These are phyloP conservation scores for Apophysomyces elegans DNA, from an alignment of 371 early-diverging fungal genomes.

Conservation along the genomic window DNA sequence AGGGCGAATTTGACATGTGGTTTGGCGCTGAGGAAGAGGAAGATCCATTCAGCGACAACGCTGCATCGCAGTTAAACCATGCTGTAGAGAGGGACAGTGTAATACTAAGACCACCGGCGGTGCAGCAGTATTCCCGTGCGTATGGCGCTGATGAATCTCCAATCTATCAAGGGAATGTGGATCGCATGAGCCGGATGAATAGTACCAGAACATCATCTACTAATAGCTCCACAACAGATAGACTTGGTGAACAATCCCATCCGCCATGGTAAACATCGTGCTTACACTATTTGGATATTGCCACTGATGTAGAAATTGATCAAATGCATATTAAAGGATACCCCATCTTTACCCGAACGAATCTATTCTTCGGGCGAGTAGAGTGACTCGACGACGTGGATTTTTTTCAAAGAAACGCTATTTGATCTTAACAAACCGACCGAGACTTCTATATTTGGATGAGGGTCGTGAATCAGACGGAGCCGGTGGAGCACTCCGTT, in stretches of 20 bases:
- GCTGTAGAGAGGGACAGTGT: conserved; percentile 2
- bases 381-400: conserved; percentile 63
- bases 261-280: conserved; percentile 36
- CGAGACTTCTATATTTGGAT: conserved; percentile 72
- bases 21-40: conserved; percentile 23
- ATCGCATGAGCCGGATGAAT: background rate
- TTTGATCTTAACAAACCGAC: conserved; percentile 72
- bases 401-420: conserved; percentile 64
- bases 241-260: conserved; percentile 33
- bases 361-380: conserved; percentile 63
- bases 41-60: conserved; percentile 15
- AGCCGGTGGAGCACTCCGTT: conserved; percentile 39
- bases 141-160: background rate
- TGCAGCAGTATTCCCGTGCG: background rate
- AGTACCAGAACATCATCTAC: conserved; percentile 12
- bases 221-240: conserved; percentile 23
- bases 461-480: conserved; percentile 49
- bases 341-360: conserved; percentile 65
- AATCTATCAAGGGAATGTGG: background rate
- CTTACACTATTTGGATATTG: background rate
- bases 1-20: conserved; percentile 38
- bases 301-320: background rate
- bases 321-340: conserved; percentile 27
- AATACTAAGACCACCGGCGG: background rate
- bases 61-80: background rate